Evolutionary conservation across 1,284 basidiomycete genomes (phyloP).

Genomic region (Apiotrichum montevideense): DNA sequence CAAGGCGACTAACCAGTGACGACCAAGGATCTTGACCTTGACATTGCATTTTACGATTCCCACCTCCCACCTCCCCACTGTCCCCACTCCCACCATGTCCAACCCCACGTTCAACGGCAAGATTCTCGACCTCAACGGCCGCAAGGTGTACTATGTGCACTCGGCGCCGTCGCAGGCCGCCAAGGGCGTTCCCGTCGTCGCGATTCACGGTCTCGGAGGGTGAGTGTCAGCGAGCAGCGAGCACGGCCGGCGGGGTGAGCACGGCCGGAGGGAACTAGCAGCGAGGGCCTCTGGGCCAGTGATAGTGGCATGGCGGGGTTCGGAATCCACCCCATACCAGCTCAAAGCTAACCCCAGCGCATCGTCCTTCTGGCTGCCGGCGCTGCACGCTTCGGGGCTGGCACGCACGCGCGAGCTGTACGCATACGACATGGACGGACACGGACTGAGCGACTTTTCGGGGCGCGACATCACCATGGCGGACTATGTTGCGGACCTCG

Average conservation of each 20-base stretch:
- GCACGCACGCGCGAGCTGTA: slow-evolving; percentile 15
- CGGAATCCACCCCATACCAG: too few species aligned
- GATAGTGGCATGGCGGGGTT: too few species aligned
- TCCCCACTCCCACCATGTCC: background rate
- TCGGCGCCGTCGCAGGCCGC: slow-evolving; percentile 51
- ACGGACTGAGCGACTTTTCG: slow-evolving; percentile 22
- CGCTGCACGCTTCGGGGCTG: slow-evolving; percentile 12
- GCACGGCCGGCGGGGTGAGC: too few species aligned
- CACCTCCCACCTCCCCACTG: background rate
- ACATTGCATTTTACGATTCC: background rate
- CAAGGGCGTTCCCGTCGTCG: slow-evolving; percentile 42
- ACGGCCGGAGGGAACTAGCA: too few species aligned
- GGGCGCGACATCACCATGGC: slow-evolving; percentile 13
- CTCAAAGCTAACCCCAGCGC: slow-evolving; percentile 2
- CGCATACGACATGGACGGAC: slow-evolving; percentile 28
- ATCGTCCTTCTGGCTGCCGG: slow-evolving; percentile 45
- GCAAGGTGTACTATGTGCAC: slow-evolving; percentile 12
- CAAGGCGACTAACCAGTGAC: background rate
- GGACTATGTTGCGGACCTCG: slow-evolving; percentile 20
- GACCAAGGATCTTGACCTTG: background rate
- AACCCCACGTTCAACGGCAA: slow-evolving; percentile 4
- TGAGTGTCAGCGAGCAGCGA: background rate
- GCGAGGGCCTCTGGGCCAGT: too few species aligned
- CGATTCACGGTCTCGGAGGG: slow-evolving; percentile 24
- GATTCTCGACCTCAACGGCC: slow-evolving; percentile 4